These are phyloP conservation scores for Lipomyces orientalis DNA, from an alignment of 805 yeast species.

Conservation along the genomic window DNA sequence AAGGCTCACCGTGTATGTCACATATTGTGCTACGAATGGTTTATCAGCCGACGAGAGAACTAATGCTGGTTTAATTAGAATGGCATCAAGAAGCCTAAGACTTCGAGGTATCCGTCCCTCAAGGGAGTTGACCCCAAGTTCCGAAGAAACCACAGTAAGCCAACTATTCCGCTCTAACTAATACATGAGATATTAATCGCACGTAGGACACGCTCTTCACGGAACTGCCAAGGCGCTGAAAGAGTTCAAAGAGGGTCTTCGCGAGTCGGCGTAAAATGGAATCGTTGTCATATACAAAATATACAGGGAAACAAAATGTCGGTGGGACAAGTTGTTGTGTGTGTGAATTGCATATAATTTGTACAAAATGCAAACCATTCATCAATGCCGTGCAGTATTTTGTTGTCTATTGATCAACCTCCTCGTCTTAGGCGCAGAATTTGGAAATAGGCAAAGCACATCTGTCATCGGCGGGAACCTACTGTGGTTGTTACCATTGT, in stretches of 20 bases:
- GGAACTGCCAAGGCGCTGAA: slow-evolving; percentile 90
- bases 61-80: slow-evolving; percentile 48
- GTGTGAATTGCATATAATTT: slow-evolving; percentile 14
- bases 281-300: neutral
- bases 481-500: slow-evolving; percentile 2
- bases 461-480: neutral
- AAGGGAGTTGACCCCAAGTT: slow-evolving; percentile 99
- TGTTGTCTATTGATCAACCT: neutral
- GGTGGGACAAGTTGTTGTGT: neutral
- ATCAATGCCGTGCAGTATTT: neutral
- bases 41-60: neutral
- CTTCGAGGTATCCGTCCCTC: slow-evolving; percentile 96
- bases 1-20: slow-evolving; percentile 87
- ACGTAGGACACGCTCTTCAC: slow-evolving; percentile 73
- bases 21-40: neutral
- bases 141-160: slow-evolving; percentile 99
- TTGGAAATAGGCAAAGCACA: neutral
- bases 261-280: slow-evolving; percentile 3
- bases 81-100: slow-evolving; percentile 99
- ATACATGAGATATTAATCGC: neutral
- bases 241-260: slow-evolving; percentile 28
- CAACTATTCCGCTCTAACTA: too few relatives aligned
- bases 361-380: slow-evolving; percentile 11
- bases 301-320: neutral
- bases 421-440: too few relatives aligned